Evolutionary conservation across 345 rosid genomes (phyloP), one percentile per base, ranked within the genome.

Genomic region (Triadica sebifera): DNA sequence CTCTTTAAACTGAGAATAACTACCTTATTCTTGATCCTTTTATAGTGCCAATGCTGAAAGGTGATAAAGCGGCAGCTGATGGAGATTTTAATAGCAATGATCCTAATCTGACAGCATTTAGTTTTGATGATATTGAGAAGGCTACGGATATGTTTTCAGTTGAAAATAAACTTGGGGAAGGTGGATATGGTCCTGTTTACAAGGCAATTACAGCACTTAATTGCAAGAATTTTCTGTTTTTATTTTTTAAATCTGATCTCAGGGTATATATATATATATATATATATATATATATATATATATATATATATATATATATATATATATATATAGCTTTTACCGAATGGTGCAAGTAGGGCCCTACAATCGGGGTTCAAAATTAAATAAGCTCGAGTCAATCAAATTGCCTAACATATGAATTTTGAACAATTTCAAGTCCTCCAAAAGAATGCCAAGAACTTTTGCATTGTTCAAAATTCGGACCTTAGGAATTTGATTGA

Each of bases 201-300:
- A 29, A 29, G 34, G n/a, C n/a, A n/a, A n/a, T n/a, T n/a, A n/a
- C 67, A 84, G 87, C 55, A 84, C 83, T 83, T 4, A 81, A 81
- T 19, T 77, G 81, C 52, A 79, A 74, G 79, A 77, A 52, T 52
- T 15, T 13, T 52, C 57, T 2, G 52, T 49, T 52, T 4, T 2
- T 13, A 2, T 13, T 16, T 52, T 52, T 15, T 6, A 2, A 52
- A 15, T 50, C 53, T 45, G 47, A 45, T 45, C 6, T 10, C 10
- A 45, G 10, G 49, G 10, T 4, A 4, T 45, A 45, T 45, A 45
- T 45, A 45, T 45, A 45, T 45, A 45, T 45, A 45, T 45, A 45
- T 45, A 45, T 45, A 45, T 45, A 45, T 45, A 45, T 45, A 45
- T 45, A 50, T 50, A 6, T 12, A 50, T 50, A 50, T 52, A 4